Evolutionary conservation across 352 stramenopile species (phyloP).

Genomic region (Pythium sp.): DNA sequence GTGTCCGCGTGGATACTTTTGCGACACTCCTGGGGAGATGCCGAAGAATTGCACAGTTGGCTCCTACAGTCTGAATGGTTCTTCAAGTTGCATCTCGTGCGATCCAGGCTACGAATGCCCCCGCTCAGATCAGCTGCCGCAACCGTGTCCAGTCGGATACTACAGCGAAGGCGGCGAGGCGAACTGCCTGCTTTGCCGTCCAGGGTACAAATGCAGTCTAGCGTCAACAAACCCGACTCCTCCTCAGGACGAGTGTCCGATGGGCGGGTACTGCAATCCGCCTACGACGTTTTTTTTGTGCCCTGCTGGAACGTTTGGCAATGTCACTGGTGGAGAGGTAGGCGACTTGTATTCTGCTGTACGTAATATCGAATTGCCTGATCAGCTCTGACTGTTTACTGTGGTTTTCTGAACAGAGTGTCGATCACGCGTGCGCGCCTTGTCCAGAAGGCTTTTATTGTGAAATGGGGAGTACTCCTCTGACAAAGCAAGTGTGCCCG

Average conservation of each 20-base stretch:
- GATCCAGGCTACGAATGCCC: conserved; percentile 83
- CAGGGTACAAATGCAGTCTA: conserved; percentile 78
- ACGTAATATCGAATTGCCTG: not conserved
- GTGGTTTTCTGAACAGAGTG: conserved; percentile 37
- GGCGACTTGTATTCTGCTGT: not conserved
- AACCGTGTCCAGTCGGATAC: conserved; percentile 84
- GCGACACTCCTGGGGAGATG: conserved; percentile 56
- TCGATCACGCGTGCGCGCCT: conserved; percentile 68
- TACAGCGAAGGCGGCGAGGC: conserved; percentile 76
- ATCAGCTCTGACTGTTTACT: not conserved
- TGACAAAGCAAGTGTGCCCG: conserved; percentile 64
- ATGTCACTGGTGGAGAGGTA: conserved; percentile 76
- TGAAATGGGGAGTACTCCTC: conserved; percentile 65
- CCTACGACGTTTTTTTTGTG: conserved; percentile 83
- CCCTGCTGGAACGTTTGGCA: conserved; percentile 84
- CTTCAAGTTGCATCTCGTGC: conserved; percentile 66
- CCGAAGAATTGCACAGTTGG: conserved; percentile 73
- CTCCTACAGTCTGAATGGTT: conserved; percentile 73
- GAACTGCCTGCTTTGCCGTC: conserved; percentile 62
- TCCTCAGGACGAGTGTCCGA: conserved; percentile 77
- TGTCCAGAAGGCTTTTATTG: conserved; percentile 82
- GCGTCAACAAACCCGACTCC: conserved; percentile 82
- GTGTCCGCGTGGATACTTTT: conserved; percentile 83
- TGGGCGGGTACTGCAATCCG: conserved; percentile 88
- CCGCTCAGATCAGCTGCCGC: conserved; percentile 59